These are phyloP conservation scores for Rhododendron henanense DNA, from an alignment of 148 eudicot genomes.

Conservation along the genomic window DNA sequence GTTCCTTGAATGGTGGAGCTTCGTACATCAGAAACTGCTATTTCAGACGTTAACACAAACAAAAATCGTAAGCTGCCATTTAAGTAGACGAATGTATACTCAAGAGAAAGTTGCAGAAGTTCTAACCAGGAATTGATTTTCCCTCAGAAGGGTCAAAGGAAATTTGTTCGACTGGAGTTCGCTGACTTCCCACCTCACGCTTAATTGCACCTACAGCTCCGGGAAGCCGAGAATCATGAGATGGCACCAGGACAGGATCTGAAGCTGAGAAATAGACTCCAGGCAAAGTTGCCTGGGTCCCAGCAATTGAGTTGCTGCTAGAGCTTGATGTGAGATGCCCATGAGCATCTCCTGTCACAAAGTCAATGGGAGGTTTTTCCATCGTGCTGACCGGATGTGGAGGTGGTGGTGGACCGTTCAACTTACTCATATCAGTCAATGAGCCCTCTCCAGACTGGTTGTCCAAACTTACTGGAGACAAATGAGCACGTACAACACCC, in stretches of 20 bases:
- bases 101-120: not conserved
- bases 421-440: slow-evolving; percentile 15
- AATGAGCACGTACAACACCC: slow-evolving; percentile 23
- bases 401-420: slow-evolving; percentile 19
- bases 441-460: slow-evolving; percentile 21
- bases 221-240: slow-evolving; percentile 40
- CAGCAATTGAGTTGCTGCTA: slow-evolving; percentile 25
- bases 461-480: slow-evolving; percentile 23
- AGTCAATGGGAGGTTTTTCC: slow-evolving; percentile 23
- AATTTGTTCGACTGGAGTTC: slow-evolving; percentile 25
- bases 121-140: slow-evolving; percentile 46
- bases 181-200: slow-evolving; percentile 44
- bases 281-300: slow-evolving; percentile 24
- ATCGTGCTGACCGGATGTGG: slow-evolving; percentile 21
- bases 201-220: slow-evolving; percentile 46
- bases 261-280: slow-evolving; percentile 49
- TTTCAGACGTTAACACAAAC: slow-evolving; percentile 3
- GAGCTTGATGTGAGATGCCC: slow-evolving; percentile 25
- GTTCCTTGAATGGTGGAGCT: slow-evolving; percentile 34
- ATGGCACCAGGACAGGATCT: slow-evolving; percentile 54
- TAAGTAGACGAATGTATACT: not conserved
- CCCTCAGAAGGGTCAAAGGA: slow-evolving; percentile 30
- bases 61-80: slow-evolving; percentile 10
- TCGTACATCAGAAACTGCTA: slow-evolving; percentile 32
- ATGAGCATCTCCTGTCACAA: slow-evolving; percentile 17